A percentile compares a stretch with the other conserved stretches of the same genome.
phyloP scores from a whole-genome alignment of 805 yeast genomes.

The Metahyphopichia silvanorum region DNA sequence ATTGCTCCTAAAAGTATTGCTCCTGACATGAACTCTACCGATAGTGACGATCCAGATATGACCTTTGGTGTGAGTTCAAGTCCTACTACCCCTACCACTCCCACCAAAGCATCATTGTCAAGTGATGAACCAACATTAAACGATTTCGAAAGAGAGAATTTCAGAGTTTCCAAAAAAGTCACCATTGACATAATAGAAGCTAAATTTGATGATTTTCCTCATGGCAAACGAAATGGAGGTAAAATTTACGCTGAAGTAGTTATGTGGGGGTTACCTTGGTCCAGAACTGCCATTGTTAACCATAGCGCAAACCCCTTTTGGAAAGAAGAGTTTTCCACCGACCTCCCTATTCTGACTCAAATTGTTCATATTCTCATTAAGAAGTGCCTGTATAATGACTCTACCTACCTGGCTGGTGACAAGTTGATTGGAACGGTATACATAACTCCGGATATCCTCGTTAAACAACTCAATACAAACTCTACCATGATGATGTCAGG shows the following conservation, averaged over 20 bases:
- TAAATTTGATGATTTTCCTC: conserved; percentile 34
- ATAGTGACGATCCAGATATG: background rate
- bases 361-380: conserved; percentile 49
- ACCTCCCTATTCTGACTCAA: conserved; percentile 54
- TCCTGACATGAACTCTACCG: background rate
- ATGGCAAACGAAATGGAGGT: conserved; percentile 7
- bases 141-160: conserved; percentile 26
- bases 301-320: conserved; percentile 62
- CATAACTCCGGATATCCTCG: conserved; percentile 50
- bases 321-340: conserved; percentile 73
- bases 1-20: conserved; percentile 2
- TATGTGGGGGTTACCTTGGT: conserved; percentile 75
- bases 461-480: conserved; percentile 24
- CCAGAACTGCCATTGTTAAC: conserved; percentile 65
- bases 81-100: background rate
- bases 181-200: conserved; percentile 65
- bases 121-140: conserved; percentile 6
- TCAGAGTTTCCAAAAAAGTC: conserved; percentile 54
- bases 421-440: conserved; percentile 51
- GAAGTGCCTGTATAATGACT: conserved; percentile 20
- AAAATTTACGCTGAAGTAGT: conserved; percentile 65
- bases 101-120: background rate
- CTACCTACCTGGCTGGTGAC: conserved; percentile 30
- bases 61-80: background rate
- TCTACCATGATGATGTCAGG: conserved; percentile 32